A percentile compares a stretch with the other conserved stretches of the same genome.
Conservation (phyloP, 2,329 filamentous ascomycete species). For the Cladosporium sp. region DNA sequence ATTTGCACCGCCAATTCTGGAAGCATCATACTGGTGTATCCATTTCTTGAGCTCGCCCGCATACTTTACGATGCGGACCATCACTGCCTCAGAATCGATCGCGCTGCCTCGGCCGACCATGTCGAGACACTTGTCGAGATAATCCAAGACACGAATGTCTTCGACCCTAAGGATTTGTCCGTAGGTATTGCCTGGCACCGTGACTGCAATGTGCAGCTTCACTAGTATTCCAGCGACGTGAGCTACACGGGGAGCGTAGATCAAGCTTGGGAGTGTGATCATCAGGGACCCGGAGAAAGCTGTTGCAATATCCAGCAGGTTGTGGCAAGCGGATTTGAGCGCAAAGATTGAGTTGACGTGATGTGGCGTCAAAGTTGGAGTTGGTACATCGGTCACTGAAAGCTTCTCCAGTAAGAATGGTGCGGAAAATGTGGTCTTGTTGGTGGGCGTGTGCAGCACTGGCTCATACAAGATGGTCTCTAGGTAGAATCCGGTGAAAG, state of each 20-base stretch:
- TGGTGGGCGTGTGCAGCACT: slow-evolving; percentile 27
- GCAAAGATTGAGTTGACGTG: slow-evolving; percentile 24
- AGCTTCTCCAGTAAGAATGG: slow-evolving; percentile 28
- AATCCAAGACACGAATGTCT: slow-evolving; percentile 24
- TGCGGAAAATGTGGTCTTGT: slow-evolving; percentile 27
- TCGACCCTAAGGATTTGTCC: slow-evolving; percentile 23
- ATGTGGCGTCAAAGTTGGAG: slow-evolving; percentile 20
- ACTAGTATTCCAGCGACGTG: slow-evolving; percentile 24
- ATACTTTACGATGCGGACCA: neutral
- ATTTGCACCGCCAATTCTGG: neutral
- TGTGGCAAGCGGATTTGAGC: slow-evolving; percentile 21
- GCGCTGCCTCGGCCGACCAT: neutral
- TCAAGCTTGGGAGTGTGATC: slow-evolving; percentile 21
- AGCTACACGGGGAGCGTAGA: slow-evolving; percentile 21
- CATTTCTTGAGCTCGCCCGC: slow-evolving; percentile 1
- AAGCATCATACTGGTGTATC: slow-evolving; percentile 9
- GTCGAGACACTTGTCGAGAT: slow-evolving; percentile 19
- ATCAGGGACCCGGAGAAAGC: slow-evolving; percentile 14
- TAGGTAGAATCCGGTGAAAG: slow-evolving; percentile 24
- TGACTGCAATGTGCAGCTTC: slow-evolving; percentile 26
- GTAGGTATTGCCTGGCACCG: slow-evolving; percentile 23
- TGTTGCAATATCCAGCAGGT: slow-evolving; percentile 20
- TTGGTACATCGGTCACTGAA: slow-evolving; percentile 25
- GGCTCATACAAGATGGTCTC: slow-evolving; percentile 34
- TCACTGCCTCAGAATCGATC: neutral